Percentiles rank a stretch among this genome's conserved stretches.
Conservation (phyloP, 495 filamentous ascomycete species). For the Corynascus novoguineensis region DNA sequence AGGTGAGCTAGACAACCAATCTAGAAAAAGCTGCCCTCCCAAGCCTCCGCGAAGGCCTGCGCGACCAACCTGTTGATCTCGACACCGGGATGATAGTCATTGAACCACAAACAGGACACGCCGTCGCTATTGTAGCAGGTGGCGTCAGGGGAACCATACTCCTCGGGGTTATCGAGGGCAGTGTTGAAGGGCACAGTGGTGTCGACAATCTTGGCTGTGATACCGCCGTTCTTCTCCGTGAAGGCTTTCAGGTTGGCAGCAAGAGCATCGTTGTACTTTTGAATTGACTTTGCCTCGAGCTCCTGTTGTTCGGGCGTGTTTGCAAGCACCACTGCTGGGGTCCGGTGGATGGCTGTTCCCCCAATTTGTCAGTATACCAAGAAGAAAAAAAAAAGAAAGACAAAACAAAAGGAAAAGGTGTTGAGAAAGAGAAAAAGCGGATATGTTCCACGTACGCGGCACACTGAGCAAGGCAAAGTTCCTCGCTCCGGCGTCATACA, state of each 20-base stretch:
- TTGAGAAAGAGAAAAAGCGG: too few relatives aligned
- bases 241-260: slow-evolving; percentile 24
- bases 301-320: slow-evolving; percentile 21
- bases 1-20: not conserved
- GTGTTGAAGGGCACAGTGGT: slow-evolving; percentile 36
- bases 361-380: not conserved
- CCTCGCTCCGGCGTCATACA: slow-evolving; percentile 61
- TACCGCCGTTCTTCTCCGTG: slow-evolving; percentile 25
- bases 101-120: slow-evolving; percentile 41
- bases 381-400: slow-evolving; percentile 9
- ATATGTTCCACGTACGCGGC: slow-evolving; percentile 55
- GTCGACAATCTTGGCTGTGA: slow-evolving; percentile 33
- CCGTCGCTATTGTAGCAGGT: slow-evolving; percentile 43
- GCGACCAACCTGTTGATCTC: slow-evolving; percentile 36
- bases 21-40: slow-evolving; percentile 28
- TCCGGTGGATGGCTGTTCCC: slow-evolving; percentile 52
- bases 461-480: slow-evolving; percentile 74
- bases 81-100: slow-evolving; percentile 42
- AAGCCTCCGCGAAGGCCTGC: slow-evolving; percentile 39
- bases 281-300: slow-evolving; percentile 34
- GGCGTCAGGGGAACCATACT: slow-evolving; percentile 40
- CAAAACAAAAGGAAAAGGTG: too few relatives aligned
- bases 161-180: slow-evolving; percentile 38
- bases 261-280: slow-evolving; percentile 36
- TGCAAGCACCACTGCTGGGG: slow-evolving; percentile 47